Conservation (phyloP, 2,329 filamentous ascomycete species). For the Botrytis sinoallii region DNA sequence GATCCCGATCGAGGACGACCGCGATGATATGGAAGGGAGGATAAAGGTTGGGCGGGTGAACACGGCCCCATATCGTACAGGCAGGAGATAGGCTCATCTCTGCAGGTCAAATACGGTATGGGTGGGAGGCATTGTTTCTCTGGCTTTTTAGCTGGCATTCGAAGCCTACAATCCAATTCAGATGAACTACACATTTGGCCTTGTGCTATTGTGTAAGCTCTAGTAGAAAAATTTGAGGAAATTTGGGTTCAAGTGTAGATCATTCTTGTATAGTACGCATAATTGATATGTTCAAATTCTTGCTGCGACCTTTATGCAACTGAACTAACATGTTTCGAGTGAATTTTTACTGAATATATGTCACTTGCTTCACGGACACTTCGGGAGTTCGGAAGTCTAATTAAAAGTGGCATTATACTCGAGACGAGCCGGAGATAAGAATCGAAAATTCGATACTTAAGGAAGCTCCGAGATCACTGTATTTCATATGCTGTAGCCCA, state of each 20-base stretch:
- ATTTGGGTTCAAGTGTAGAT: not conserved
- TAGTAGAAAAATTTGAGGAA: not conserved
- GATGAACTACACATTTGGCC: not conserved
- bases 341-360: not conserved
- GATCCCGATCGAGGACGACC: not conserved
- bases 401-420: not conserved
- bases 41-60: not conserved
- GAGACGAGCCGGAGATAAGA: not conserved
- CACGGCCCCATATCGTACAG: not conserved
- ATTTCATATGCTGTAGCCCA: not conserved
- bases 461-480: not conserved
- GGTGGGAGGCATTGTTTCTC: conserved; percentile 1
- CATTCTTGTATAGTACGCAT: no score
- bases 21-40: not conserved
- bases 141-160: not conserved
- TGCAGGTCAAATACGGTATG: conserved; percentile 76
- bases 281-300: accelerated
- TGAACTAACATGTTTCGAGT: not conserved
- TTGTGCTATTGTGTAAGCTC: not conserved
- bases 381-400: no score
- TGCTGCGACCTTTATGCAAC: no score
- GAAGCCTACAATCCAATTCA: not conserved
- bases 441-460: not conserved
- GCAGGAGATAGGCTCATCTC: not conserved
- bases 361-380: not conserved